phyloP scores from a whole-genome alignment of 805 yeast species.

The Starmerella tilneyi region DNA sequence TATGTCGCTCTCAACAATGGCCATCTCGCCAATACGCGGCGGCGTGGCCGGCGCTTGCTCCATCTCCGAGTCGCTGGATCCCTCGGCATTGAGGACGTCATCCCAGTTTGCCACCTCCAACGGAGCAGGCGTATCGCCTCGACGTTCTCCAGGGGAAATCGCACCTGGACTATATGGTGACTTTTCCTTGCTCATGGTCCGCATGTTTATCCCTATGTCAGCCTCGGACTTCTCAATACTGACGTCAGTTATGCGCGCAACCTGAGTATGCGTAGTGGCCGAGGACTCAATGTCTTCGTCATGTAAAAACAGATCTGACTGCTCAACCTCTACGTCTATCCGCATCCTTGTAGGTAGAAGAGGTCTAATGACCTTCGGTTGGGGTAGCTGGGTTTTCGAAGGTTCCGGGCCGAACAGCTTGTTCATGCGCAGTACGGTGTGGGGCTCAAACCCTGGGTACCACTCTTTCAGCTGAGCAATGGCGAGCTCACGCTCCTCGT shows the following conservation, averaged over 20 bases:
- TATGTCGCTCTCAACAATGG: slow-evolving; percentile 28
- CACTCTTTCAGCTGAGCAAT: slow-evolving; percentile 31
- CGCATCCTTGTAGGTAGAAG: slow-evolving; percentile 45
- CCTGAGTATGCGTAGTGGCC: background rate
- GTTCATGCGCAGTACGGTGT: slow-evolving; percentile 53
- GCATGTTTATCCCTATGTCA: background rate
- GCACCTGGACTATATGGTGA: no score
- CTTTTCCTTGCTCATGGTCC: background rate
- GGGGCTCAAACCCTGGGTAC: slow-evolving; percentile 53
- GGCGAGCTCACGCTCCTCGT: slow-evolving; percentile 19
- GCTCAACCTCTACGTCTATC: slow-evolving; percentile 56
- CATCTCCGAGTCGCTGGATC: slow-evolving; percentile 47
- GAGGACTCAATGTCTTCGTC: background rate
- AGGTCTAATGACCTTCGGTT: slow-evolving; percentile 34
- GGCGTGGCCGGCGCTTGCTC: slow-evolving; percentile 20
- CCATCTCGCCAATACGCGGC: slow-evolving; percentile 17
- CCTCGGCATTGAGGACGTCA: slow-evolving; percentile 40
- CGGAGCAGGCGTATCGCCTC: slow-evolving; percentile 17
- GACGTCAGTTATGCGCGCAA: background rate
- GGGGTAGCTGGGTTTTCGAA: slow-evolving; percentile 41
- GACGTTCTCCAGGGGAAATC: no score
- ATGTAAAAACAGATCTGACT: slow-evolving; percentile 39
- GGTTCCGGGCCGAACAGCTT: slow-evolving; percentile 56
- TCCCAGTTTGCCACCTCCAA: slow-evolving; percentile 29
- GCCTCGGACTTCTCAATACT: background rate